Base-by-base conservation (phyloP, 352 stramenopile genomes). In the Globisporangium mamillatum region DNA sequence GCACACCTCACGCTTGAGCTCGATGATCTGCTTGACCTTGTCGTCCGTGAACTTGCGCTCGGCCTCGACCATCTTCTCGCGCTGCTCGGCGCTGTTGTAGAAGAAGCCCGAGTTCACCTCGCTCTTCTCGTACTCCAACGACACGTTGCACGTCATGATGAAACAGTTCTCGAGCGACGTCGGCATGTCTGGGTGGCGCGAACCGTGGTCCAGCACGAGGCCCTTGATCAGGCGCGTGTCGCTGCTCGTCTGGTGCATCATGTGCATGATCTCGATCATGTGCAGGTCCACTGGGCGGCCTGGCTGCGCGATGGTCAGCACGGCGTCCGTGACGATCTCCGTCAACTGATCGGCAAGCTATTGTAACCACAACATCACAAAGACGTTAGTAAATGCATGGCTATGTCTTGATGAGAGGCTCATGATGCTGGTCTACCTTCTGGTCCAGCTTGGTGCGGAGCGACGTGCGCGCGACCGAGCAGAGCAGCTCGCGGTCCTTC, bases 231-330 rank as follows among this genome's bases (percentile, higher is more conserved):
- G 80, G 38, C 84, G 79, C 57, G 91, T 98, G 83, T 99, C 97
- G 24, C 91, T 97, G 61, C 89, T 95, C 64, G 89, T 89, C 71
- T 98, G 96, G 76, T 99, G 96, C 77, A 98, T 88, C 97, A 99
- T 99, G 71, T 98, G 91, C 91, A 99, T 99, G 70, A 99, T 97
- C 88, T 99, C 98, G 32, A 99, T 97, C 94, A 99, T 99, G 82
- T 99, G 97, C 67, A 99, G 76, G 79, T 99, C 98, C 5, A 99
- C 80, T 1, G 95, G 92, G 46, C 84, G 78, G 2, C 86, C 83
- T 22, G 76, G 87, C 77, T 79, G 84, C 74, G 88, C 91, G 57
- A 99, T 97, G 75, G 89, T 97, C 63, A 98, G 91, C 70, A 99
- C 96, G 55, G 97, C 93, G 77, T 99, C 96, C 34, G 98, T 98